phyloP scores from a whole-genome alignment of 2,329 filamentous ascomycete species.

The Botrytis paeoniae region DNA sequence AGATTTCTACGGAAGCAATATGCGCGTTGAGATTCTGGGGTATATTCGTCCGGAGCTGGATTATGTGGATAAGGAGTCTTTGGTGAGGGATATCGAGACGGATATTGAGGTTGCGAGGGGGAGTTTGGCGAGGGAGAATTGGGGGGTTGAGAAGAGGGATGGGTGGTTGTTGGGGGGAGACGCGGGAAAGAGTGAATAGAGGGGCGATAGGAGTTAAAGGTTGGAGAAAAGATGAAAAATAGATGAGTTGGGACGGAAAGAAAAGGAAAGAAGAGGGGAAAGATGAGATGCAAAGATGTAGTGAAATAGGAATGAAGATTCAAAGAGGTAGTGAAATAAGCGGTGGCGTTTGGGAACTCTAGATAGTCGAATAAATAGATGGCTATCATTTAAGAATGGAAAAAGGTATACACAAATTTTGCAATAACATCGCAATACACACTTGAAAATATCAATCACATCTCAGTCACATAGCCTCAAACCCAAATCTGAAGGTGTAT shows the following conservation, averaged over 20 bases:
- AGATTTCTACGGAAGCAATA: conserved; percentile 82
- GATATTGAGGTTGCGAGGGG: conserved; percentile 80
- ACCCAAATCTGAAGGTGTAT: neutral
- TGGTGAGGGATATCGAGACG: conserved; percentile 83
- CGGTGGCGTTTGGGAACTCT: conserved; percentile 1
- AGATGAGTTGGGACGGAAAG: conserved; percentile 23
- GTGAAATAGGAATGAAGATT: neutral
- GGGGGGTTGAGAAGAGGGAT: conserved; percentile 39
- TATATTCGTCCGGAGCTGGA: conserved; percentile 89
- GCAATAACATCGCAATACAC: neutral
- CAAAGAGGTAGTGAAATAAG: neutral
- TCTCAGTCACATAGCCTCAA: neutral
- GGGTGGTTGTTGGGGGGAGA: conserved; percentile 25
- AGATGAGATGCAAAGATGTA: neutral
- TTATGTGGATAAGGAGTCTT: conserved; percentile 77
- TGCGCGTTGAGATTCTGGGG: conserved; percentile 78
- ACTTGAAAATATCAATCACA: neutral
- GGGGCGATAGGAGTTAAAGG: conserved; percentile 49
- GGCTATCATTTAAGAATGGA: neutral
- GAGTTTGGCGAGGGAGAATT: conserved; percentile 68
- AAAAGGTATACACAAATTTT: neutral
- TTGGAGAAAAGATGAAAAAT: conserved; percentile 19
- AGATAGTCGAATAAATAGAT: conserved; percentile 7
- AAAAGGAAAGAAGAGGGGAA: neutral
- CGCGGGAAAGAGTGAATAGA: neutral